Conservation (phyloP, 495 filamentous ascomycete genomes). For the Lasiosphaeria ovina region DNA sequence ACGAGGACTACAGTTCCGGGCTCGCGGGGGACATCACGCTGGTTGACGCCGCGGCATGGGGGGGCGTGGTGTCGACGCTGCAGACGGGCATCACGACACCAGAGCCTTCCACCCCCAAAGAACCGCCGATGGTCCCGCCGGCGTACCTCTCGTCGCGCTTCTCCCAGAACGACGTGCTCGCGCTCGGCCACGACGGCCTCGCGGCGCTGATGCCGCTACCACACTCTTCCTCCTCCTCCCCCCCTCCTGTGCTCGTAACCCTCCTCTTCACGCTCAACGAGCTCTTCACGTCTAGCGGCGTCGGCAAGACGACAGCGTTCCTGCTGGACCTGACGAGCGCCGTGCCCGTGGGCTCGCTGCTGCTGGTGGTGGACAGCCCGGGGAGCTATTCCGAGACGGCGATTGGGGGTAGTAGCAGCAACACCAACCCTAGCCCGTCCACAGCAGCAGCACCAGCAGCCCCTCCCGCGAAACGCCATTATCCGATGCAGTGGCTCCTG, state of each 20-base stretch:
- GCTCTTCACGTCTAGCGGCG: conserved; percentile 72
- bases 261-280: conserved; percentile 97
- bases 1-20: not conserved
- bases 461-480: conserved; percentile 34
- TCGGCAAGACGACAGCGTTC: conserved; percentile 70
- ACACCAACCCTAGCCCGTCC: not conserved
- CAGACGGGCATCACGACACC: conserved; percentile 12
- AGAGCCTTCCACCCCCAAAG: conserved; percentile 21
- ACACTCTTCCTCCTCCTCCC: conserved; percentile 29
- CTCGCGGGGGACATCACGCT: not conserved
- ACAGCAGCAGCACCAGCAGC: not conserved
- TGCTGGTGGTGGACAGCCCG: conserved; percentile 89
- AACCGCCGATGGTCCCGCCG: conserved; percentile 36
- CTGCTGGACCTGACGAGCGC: conserved; percentile 61
- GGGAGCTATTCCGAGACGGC: conserved; percentile 84
- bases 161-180: conserved; percentile 61
- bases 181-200: conserved; percentile 42
- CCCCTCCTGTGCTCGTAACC: conserved; percentile 58
- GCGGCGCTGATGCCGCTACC: conserved; percentile 30
- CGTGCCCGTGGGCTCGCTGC: conserved; percentile 56
- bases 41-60: conserved; percentile 82
- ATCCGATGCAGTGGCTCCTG: conserved; percentile 91
- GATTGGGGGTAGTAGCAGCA: conserved; percentile 42
- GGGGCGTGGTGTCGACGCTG: conserved; percentile 55
- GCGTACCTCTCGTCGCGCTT: conserved; percentile 49